Evolutionary conservation across 441 rosid species (phyloP), one percentile per base, ranked within the genome.

Genomic region (Gossypium davidsonii): DNA sequence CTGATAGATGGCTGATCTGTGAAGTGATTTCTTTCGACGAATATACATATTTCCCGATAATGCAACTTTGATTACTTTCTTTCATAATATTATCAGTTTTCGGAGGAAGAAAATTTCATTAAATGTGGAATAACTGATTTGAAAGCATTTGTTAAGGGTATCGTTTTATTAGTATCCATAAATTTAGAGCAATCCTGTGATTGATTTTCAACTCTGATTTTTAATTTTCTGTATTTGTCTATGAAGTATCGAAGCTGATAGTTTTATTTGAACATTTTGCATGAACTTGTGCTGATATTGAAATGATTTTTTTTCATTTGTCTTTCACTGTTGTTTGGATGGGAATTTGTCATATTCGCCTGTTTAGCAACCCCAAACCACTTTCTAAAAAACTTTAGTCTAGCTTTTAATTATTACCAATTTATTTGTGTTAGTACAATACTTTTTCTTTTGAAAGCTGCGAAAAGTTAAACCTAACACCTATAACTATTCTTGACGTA

Each of bases 401-500:
- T 25, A 57, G 34, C 25, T 57, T 57, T 23, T 57, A 57, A 39
- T 63, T 18, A 10, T 7, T 46, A 66, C 8, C 6, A 25, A 49
- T 49, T 62, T 15, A 37, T 14, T 4, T n/a, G 31, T 60, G 9
- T 31, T n/a, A n/a, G 44, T 66, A 3, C 42, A 1, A 6, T 46
- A 46, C 42, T 31, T 26, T 25, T 17, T 52, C 34, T 7, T 48
- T 34, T 18, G 44, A 39, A 39, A 39, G 44, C 11, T 39, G 44
- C 57, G 17, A 52, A 15, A 55, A 55, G 26, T 1, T 18, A 57
- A 26, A 51, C 59, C 46, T 26, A 49, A 67, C 44, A 26, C 23
- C 25, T 67, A 14, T 21, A 53, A 8, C 70, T 75, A 58, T 63
- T 76, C 39, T 31, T 73, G 71, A 73, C 8, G 21, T 52, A 68